phyloP scores from a whole-genome alignment of 1,139 yeast genomes.

The Candida tropicalis region DNA sequence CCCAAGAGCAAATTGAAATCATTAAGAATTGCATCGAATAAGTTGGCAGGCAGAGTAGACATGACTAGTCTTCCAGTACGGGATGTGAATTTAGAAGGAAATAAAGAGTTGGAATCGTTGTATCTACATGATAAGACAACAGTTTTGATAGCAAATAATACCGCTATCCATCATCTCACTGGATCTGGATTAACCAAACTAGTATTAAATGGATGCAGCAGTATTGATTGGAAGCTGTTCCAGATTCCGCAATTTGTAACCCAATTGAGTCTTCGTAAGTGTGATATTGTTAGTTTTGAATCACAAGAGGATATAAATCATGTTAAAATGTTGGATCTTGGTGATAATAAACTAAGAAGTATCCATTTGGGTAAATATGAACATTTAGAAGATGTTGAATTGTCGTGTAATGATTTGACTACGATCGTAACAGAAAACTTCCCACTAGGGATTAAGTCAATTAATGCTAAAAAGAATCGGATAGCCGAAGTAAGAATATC shows the following conservation, averaged over 20 bases:
- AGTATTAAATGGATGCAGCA: slow-evolving; percentile 14
- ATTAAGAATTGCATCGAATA: slow-evolving; percentile 11
- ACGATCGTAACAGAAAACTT: slow-evolving; percentile 4
- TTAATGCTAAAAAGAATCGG: slow-evolving; percentile 14
- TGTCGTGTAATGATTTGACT: slow-evolving; percentile 13
- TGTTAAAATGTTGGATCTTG: slow-evolving; percentile 13
- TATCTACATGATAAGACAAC: slow-evolving; percentile 8
- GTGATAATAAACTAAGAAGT: slow-evolving; percentile 11
- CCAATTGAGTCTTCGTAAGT: slow-evolving; percentile 15
- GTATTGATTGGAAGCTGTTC: slow-evolving; percentile 14
- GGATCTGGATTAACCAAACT: slow-evolving; percentile 16
- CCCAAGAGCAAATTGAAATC: slow-evolving; percentile 7
- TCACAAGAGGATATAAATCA: background rate
- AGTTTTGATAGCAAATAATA: slow-evolving; percentile 11
- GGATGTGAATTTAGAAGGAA: slow-evolving; percentile 12
- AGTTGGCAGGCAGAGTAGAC: slow-evolving; percentile 10
- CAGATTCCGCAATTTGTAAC: slow-evolving; percentile 10
- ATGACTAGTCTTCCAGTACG: slow-evolving; percentile 5
- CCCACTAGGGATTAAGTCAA: slow-evolving; percentile 13
- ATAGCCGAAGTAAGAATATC: slow-evolving; percentile 10
- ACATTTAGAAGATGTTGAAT: slow-evolving; percentile 13
- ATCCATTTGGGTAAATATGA: slow-evolving; percentile 10
- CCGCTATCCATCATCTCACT: slow-evolving; percentile 9
- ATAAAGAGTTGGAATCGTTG: slow-evolving; percentile 8
- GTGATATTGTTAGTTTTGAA: slow-evolving; percentile 13